phyloP scores from a whole-genome alignment of 768 basidiomycete genomes.

The Amanita rubescens region DNA sequence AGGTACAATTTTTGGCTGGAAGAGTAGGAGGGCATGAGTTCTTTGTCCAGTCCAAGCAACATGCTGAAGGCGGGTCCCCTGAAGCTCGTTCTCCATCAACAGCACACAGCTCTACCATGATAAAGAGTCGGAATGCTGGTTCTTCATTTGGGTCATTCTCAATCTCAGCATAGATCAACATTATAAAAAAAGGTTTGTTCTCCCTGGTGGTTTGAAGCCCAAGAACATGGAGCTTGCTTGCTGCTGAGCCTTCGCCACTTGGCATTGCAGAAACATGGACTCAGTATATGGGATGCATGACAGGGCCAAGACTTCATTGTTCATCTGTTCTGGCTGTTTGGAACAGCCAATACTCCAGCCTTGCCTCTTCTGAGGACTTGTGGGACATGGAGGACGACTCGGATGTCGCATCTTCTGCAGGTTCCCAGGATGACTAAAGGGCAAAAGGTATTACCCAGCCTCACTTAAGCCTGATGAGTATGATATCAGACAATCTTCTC shows the following conservation, averaged over 20 bases:
- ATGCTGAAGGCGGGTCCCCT: too few relatives aligned
- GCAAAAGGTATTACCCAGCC: slow-evolving; percentile 1
- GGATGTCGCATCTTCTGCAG: too few relatives aligned
- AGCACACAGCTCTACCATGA: slow-evolving; percentile 36
- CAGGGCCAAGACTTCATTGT: too few relatives aligned
- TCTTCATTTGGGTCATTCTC: slow-evolving; percentile 32
- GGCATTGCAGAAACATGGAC: neutral
- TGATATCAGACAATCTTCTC: neutral
- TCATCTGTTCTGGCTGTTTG: too few relatives aligned
- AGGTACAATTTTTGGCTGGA: too few relatives aligned
- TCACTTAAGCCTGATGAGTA: neutral
- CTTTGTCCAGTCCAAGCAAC: too few relatives aligned
- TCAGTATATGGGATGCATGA: too few relatives aligned
- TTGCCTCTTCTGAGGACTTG: too few relatives aligned
- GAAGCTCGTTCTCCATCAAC: slow-evolving; percentile 30
- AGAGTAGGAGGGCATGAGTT: too few relatives aligned
- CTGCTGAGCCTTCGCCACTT: slow-evolving; percentile 9
- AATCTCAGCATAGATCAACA: slow-evolving; percentile 18
- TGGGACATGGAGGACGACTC: too few relatives aligned
- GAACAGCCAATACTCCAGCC: too few relatives aligned
- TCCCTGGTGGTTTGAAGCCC: slow-evolving; percentile 23
- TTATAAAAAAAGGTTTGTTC: slow-evolving; percentile 18
- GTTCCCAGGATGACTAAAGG: too few relatives aligned
- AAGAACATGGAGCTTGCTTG: slow-evolving; percentile 20
- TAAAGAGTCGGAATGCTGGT: slow-evolving; percentile 37